Evolutionary conservation across 176 grass and related monocot genomes (phyloP), one percentile per base, ranked within the genome.

Genomic region (Chrysopogon serrulatus): DNA sequence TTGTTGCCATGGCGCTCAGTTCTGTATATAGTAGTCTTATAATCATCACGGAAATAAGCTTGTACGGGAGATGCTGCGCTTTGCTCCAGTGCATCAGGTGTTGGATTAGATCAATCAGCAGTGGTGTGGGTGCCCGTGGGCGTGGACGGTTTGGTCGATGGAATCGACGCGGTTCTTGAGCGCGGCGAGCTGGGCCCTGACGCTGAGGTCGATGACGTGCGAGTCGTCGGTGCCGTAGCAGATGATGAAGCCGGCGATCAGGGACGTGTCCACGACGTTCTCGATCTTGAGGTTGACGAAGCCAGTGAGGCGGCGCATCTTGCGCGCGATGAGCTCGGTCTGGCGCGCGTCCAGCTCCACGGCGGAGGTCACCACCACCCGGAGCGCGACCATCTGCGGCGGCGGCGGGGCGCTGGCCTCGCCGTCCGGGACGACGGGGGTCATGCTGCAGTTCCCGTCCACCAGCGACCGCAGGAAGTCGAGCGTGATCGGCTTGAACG

Each of bases 261-360:
- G 83, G 0, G 93, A 94, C 13, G 91, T 39, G 83, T 99, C 93
- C 5, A 96, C 81, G 8, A 86, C 89, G 90, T 92, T 92, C 69
- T 92, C 91, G 6, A 99, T 15, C 28, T 67, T 83, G n/a, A 99
- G 71, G 76, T 87, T 87, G 59, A 65, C 67, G 87, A 96, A 99
- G 3, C 96, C 96, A 0, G 96, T 99, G 76, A 99, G 83, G 21
- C 85, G 86, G 24, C 85, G 91, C 97, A 99, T 99, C 86, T 99
- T 99, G 81, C 85, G 90, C 23, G 93, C 85, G 73, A 99, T 99
- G 69, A 96, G 85, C 65, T 90, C 88, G 8, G 92, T 92, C 86
- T 99, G 97, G 32, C 36, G 80, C 66, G 81, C 80, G 68, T 95
- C 90, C 12, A 99, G 84, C 79, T 86, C 78, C 70, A 96, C 90